Evolutionary conservation across 2,329 filamentous ascomycete genomes (phyloP), one percentile per base, ranked within the genome.

Genomic region (Cladophialophora chaetospira): DNA sequence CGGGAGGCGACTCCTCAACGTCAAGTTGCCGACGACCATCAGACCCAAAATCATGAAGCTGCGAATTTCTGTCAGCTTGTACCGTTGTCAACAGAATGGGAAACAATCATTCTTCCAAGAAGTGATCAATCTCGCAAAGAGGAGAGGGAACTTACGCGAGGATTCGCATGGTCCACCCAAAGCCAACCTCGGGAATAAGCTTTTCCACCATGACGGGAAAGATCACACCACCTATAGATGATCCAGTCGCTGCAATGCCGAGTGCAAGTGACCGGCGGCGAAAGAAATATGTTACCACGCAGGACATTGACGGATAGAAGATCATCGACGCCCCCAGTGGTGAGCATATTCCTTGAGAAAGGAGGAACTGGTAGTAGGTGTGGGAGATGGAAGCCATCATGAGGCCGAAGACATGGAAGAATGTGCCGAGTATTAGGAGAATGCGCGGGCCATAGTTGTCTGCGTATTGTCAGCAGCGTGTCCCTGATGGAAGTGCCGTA

Each of bases 11-110:
- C 81, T 81, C 47, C 72, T 77, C 45, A 86, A 70, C 0, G 81
- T 82, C 0, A 82, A 65, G 25, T 75, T 73, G 23, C 81, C 78
- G 57, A 87, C 72, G 25, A 78, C 68, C 58, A 82, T 75, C 57
- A 83, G 71, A 50, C 75, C 79, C 58, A 89, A 78, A 61, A 89
- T 84, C 50, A 88, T 71, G 54, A 88, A 83, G n/a, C n/a, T n/a
- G n/a, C n/a, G n/a, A n/a, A n/a, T n/a, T n/a, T n/a, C n/a, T n/a
- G n/a, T n/a, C n/a, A n/a, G n/a, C n/a, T n/a, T n/a, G n/a, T n/a
- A n/a, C n/a, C n/a, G n/a, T n/a, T n/a, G n/a, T n/a, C n/a, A n/a
- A n/a, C n/a, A n/a, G n/a, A n/a, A n/a, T n/a, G n/a, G n/a, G n/a
- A n/a, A n/a, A n/a, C n/a, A n/a, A n/a, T n/a, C n/a, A n/a, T n/a